Conservation (phyloP, 805 yeast species). For the Yamadazyma kitorensis region DNA sequence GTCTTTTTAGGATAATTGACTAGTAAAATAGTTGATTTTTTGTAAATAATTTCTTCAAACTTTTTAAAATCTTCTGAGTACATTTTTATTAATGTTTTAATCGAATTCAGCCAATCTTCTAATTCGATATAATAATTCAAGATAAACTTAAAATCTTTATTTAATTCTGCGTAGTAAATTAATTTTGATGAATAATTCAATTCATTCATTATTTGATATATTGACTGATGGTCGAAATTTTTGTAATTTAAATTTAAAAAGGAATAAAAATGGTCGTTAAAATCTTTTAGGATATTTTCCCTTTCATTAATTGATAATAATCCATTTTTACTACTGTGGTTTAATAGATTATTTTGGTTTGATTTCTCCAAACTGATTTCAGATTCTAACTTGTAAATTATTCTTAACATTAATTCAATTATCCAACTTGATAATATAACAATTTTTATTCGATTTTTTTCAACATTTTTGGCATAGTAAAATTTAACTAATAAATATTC, state of each 20-base stretch:
- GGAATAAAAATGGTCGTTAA: conserved; percentile 28
- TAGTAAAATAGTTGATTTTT: conserved; percentile 65
- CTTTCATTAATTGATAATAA: conserved; percentile 1
- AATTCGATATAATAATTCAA: conserved; percentile 64
- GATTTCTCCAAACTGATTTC: conserved; percentile 9
- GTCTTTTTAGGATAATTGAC: conserved; percentile 68
- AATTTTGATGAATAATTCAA: conserved; percentile 66
- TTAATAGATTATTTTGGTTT: not conserved
- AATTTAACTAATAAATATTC: conserved; percentile 35
- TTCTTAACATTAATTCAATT: conserved; percentile 53
- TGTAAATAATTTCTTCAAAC: conserved; percentile 47
- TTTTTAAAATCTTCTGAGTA: conserved; percentile 25
- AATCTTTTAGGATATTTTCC: conserved; percentile 6
- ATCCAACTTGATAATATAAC: conserved; percentile 64
- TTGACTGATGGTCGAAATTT: conserved; percentile 59
- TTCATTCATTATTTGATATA: conserved; percentile 67
- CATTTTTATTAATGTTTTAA: conserved; percentile 52
- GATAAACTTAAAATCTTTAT: conserved; percentile 68
- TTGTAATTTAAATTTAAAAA: conserved; percentile 52
- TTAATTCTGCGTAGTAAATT: conserved; percentile 61
- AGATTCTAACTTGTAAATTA: conserved; percentile 42
- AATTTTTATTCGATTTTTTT: conserved; percentile 30
- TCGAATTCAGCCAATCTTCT: conserved; percentile 72
- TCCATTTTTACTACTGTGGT: not conserved
- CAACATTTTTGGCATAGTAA: conserved; percentile 19